These are phyloP conservation scores for Aschersonia sp. DNA, from an alignment of 2,329 filamentous ascomycete species.

Conservation along the genomic window DNA sequence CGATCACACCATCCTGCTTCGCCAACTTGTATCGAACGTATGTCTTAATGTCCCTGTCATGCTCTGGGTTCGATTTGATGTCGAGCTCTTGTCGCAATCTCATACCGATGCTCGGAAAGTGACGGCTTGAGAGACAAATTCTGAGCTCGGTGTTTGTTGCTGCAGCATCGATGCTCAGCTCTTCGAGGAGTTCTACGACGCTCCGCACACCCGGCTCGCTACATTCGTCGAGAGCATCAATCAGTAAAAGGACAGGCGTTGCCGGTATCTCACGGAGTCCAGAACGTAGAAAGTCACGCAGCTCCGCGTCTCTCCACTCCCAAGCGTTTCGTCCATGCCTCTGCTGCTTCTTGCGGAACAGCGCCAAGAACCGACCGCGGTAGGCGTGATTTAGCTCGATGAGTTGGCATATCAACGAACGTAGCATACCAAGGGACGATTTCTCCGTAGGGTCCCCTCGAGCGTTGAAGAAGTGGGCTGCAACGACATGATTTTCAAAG, in stretches of 20 bases:
- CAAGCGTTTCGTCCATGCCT: neutral
- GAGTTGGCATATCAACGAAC: neutral
- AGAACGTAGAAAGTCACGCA: neutral
- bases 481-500: neutral
- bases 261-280: neutral
- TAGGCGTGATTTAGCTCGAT: neutral
- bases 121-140: neutral
- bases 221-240: neutral
- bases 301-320: neutral
- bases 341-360: neutral
- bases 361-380: neutral
- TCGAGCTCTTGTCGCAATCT: neutral
- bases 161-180: neutral
- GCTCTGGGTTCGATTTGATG: neutral
- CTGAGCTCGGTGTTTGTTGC: neutral
- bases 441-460: neutral
- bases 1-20: neutral
- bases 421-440: neutral
- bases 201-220: neutral
- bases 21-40: neutral
- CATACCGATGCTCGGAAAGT: neutral
- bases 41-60: neutral
- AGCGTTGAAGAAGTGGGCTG: neutral
- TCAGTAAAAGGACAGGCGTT: neutral
- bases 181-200: neutral